Evolutionary conservation across 2,329 filamentous ascomycete species (phyloP).

Genomic region (Aspergillus eucalypticola): DNA sequence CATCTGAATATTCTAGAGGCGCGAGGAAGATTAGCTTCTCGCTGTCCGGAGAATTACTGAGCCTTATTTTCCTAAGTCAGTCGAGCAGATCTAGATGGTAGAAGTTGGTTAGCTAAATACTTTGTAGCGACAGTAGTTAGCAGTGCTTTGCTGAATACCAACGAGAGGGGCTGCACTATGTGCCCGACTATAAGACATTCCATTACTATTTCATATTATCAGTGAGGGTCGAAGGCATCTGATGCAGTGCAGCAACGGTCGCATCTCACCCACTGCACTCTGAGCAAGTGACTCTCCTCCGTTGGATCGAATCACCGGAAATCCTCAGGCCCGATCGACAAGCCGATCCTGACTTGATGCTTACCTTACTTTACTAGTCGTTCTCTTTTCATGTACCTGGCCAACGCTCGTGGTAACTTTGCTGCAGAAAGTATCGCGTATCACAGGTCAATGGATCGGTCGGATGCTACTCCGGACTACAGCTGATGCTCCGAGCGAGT

Average conservation of each 20-base stretch:
- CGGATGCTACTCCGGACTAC: background rate
- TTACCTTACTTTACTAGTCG: conserved; percentile 4
- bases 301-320: background rate
- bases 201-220: background rate
- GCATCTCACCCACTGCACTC: background rate
- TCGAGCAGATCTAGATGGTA: background rate
- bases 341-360: background rate
- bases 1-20: background rate
- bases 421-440: background rate
- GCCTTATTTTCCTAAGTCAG: background rate
- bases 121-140: background rate
- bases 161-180: background rate
- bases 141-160: background rate
- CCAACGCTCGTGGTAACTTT: background rate
- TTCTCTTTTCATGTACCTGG: background rate
- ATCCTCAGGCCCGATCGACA: background rate
- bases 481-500: background rate
- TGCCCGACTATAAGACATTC: background rate
- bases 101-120: background rate
- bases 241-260: background rate
- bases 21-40: background rate
- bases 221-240: background rate
- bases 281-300: background rate
- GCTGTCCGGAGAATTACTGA: background rate
- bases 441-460: background rate